Conservation (phyloP, 192 early-diverging fungal species). For the Coemansia sp. region DNA sequence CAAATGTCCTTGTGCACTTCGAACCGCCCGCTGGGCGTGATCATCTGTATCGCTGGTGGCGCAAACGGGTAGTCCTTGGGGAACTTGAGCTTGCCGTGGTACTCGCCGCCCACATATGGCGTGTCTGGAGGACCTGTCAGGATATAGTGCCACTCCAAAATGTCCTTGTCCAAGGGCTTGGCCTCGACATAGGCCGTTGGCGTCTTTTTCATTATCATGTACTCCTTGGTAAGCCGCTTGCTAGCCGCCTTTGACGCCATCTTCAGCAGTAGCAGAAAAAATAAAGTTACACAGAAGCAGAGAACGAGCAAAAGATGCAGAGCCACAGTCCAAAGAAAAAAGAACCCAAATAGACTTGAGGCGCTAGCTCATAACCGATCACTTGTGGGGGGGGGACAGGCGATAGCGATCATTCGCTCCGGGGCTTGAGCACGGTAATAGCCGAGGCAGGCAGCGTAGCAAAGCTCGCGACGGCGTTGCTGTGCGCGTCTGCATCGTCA, state of each 20-base stretch:
- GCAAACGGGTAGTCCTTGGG: conserved; percentile 97
- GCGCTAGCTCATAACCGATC: no score
- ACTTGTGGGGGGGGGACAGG: no score
- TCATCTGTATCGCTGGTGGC: conserved; percentile 73
- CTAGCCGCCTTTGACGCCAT: conserved; percentile 79
- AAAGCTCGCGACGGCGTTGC: conserved; percentile 15
- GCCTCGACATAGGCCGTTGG: conserved; percentile 88
- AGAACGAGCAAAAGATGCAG: not conserved
- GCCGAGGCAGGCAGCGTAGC: conserved; percentile 7
- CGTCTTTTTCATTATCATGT: conserved; percentile 65
- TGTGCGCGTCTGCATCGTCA: not conserved
- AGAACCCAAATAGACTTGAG: no score
- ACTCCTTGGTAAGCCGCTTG: conserved; percentile 77
- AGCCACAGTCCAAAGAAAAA: no score
- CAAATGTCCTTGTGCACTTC: conserved; percentile 93
- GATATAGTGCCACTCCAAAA: conserved; percentile 98
- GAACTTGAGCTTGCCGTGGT: conserved; percentile 89
- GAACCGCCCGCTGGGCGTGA: conserved; percentile 86
- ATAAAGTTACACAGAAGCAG: not conserved
- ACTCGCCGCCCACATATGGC: conserved; percentile 79
- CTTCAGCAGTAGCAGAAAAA: not conserved
- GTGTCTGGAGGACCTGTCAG: conserved; percentile 83
- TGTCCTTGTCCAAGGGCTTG: conserved; percentile 87
- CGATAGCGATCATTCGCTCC: not conserved
- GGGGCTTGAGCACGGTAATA: conserved; percentile 14